phyloP scores from a whole-genome alignment of 129 eudicot genomes.

The Chrysanthemum makinoi region DNA sequence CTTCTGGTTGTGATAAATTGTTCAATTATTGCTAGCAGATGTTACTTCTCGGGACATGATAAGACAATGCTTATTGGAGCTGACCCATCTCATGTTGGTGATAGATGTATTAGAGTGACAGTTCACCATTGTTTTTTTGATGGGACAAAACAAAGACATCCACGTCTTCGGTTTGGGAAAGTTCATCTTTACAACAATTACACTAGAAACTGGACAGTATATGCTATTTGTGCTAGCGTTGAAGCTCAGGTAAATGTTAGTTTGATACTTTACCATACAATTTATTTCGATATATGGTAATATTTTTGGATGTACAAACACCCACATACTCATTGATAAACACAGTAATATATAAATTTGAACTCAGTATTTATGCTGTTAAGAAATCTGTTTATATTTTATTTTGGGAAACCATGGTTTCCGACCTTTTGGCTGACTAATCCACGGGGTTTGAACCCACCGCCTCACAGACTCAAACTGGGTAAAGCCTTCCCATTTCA shows the following conservation, averaged over 20 bases:
- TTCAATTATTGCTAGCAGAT: conserved; percentile 38
- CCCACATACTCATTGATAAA: background rate
- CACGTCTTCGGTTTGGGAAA: conserved; percentile 85
- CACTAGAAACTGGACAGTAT: conserved; percentile 78
- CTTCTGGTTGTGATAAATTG: conserved; percentile 2
- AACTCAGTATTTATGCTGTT: background rate
- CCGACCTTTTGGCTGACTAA: no score
- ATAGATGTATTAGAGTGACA: conserved; percentile 87
- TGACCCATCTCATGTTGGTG: conserved; percentile 70
- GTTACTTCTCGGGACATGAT: conserved; percentile 65
- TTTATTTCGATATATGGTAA: background rate
- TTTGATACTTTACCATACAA: background rate
- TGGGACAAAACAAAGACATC: conserved; percentile 88
- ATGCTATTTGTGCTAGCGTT: conserved; percentile 94
- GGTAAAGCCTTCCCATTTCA: no score
- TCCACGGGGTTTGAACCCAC: no score
- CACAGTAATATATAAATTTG: background rate
- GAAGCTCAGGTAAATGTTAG: conserved; percentile 70
- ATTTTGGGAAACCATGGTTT: no score
- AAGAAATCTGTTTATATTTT: background rate
- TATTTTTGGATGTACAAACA: background rate
- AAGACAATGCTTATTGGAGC: conserved; percentile 95
- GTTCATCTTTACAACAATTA: conserved; percentile 89
- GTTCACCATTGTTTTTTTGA: conserved; percentile 95
- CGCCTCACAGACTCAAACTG: no score